Evolutionary conservation across 106 monocot species (phyloP), one percentile per base, ranked within the genome.

Genomic region (Triglochin maritima): DNA sequence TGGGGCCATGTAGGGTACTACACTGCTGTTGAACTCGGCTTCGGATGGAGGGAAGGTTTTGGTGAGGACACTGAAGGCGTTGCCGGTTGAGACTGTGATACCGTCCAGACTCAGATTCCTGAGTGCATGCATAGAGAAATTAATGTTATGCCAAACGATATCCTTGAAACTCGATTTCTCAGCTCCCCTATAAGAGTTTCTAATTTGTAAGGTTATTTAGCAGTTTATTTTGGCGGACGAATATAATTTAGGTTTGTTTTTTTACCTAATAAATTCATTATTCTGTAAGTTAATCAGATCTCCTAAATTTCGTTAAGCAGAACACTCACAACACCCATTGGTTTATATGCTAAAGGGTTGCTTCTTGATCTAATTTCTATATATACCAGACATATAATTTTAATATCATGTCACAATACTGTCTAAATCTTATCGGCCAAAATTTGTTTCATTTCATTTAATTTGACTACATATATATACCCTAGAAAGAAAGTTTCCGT

Each of bases 201-300:
- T 9, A n/a, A 55, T 55, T 55, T 55, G 55, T 9, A 55, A 4
- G 55, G 55, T n/a, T 9, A 10, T 12, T n/a, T 12, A 4, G 55
- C 8, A 0, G 55, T 12, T n/a, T 8, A 9, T 12, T 2, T 55
- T 9, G 55, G 14, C 55, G 55, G 13, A 3, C 10, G 10, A 3
- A n/a, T 3, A 3, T 55, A 3, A 3, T 12, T 4, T n/a, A 55
- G 55, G 55, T 8, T 4, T 9, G 8, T 12, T 3, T 3, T 55
- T n/a, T 10, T n/a, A 55, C 3, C 55, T 9, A 55, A 64, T 48
- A 50, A 4, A 7, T 10, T 10, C 43, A 5, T 54, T 44, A 5
- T 45, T 64, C 57, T 56, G 65, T 46, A 65, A 9, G 17, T 57
- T 4, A 65, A 73, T 65, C 4, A 65, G 73, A 29, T 29, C n/a